Conservation (phyloP, 73 alveolate species). For the Paramecium sonneborni region DNA sequence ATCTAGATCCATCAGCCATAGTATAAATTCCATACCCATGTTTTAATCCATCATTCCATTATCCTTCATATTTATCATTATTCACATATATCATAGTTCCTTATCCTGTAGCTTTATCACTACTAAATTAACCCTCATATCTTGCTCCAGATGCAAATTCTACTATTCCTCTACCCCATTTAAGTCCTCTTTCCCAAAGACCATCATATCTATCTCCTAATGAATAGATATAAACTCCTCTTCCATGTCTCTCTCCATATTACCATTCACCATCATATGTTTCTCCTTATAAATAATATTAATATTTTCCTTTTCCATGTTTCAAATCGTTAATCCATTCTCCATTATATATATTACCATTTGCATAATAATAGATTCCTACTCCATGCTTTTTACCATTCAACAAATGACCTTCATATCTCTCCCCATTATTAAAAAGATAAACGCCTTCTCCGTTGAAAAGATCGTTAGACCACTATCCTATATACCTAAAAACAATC, state of each 20-base stretch:
- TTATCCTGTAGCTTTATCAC: conserved; percentile 54
- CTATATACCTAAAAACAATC: conserved; percentile 13
- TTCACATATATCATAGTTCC: conserved; percentile 57
- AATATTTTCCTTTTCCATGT: conserved; percentile 67
- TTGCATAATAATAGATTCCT: conserved; percentile 59
- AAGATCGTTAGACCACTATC: conserved; percentile 64
- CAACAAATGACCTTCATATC: conserved; percentile 64
- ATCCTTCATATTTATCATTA: conserved; percentile 61
- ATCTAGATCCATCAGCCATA: conserved; percentile 54
- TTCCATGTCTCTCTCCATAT: conserved; percentile 58
- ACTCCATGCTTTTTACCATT: conserved; percentile 66
- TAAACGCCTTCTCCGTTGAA: conserved; percentile 66
- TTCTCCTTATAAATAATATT: conserved; percentile 22
- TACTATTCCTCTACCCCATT: conserved; percentile 56
- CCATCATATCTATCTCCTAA: conserved; percentile 61
- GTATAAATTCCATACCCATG: conserved; percentile 65
- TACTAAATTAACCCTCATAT: conserved; percentile 43
- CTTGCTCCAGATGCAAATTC: conserved; percentile 63
- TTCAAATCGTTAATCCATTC: conserved; percentile 64
- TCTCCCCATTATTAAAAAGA: conserved; percentile 61
- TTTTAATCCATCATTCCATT: conserved; percentile 61
- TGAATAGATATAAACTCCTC: conserved; percentile 29
- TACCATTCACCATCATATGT: conserved; percentile 68
- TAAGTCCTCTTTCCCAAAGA: conserved; percentile 56
- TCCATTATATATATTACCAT: conserved; percentile 60